These are phyloP conservation scores for Euphorbia corollata DNA, from an alignment of 441 rosid genomes.

Conservation along the genomic window DNA sequence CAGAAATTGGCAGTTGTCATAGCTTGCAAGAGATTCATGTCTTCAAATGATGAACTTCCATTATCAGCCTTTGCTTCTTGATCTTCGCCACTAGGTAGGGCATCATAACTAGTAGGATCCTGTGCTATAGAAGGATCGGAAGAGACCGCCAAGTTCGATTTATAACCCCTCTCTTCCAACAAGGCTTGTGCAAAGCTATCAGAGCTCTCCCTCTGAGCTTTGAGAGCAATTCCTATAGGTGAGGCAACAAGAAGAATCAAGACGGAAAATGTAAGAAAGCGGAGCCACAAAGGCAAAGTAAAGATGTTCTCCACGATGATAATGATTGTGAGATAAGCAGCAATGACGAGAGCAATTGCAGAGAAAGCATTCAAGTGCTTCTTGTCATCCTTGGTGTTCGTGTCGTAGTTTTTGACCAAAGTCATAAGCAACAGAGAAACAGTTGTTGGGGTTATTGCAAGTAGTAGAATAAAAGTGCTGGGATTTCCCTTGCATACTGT, in stretches of 20 bases:
- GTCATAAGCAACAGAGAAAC: constrained; percentile 39
- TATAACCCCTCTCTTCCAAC: constrained; percentile 19
- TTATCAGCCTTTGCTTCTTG: constrained; percentile 9
- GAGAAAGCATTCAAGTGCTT: constrained; percentile 52
- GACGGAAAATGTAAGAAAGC: constrained; percentile 24
- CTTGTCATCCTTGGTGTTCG: constrained; percentile 33
- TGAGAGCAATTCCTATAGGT: constrained; percentile 36
- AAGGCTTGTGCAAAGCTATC: constrained; percentile 27
- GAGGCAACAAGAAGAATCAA: constrained; percentile 39
- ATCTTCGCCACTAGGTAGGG: constrained; percentile 24
- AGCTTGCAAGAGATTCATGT: constrained; percentile 46
- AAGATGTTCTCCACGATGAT: constrained; percentile 37
- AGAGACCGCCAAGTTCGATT: constrained; percentile 15
- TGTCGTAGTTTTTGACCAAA: constrained; percentile 36
- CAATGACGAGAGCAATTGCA: constrained; percentile 34
- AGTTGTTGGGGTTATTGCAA: constrained; percentile 39
- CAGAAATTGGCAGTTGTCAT: constrained; percentile 53
- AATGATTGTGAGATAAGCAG: constrained; percentile 46
- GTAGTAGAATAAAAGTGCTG: constrained; percentile 40
- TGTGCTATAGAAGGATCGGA: constrained; percentile 7
- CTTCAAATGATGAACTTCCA: constrained; percentile 22
- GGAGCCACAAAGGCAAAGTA: constrained; percentile 31
- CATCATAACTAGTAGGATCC: constrained; percentile 19
- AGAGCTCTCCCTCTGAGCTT: constrained; percentile 32
- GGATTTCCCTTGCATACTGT: constrained; percentile 36